phyloP scores from a whole-genome alignment of 2,329 filamentous ascomycete genomes.

The Nemania abortiva region DNA sequence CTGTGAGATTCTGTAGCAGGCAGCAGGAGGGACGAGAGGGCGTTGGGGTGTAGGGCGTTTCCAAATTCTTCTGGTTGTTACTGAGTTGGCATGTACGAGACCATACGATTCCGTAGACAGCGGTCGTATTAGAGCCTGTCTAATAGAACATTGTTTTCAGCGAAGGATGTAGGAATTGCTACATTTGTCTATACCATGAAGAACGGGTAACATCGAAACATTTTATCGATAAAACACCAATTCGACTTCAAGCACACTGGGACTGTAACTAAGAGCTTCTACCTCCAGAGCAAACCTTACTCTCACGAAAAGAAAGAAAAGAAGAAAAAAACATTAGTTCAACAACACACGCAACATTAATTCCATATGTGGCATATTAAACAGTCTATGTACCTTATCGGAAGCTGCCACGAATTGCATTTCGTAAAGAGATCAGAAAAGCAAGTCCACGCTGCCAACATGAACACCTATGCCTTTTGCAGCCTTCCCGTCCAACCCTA shows the following conservation, averaged over 20 bases:
- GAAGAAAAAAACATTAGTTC: not conserved
- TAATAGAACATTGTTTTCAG: not conserved
- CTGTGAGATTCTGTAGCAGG: constrained; percentile 29
- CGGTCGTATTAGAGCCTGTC: not conserved
- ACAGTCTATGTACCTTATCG: constrained; percentile 50
- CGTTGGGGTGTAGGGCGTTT: not conserved
- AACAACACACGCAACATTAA: constrained; percentile 29
- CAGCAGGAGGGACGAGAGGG: not conserved
- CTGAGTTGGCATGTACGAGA: too few relatives aligned
- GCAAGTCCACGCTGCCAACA: constrained; percentile 44
- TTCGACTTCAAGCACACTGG: too few relatives aligned
- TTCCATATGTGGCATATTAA: constrained; percentile 45
- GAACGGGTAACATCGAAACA: not conserved
- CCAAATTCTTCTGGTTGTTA: not conserved
- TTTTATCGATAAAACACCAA: too few relatives aligned
- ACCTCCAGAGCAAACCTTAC: too few relatives aligned
- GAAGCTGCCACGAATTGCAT: constrained; percentile 42
- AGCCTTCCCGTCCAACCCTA: constrained; percentile 29
- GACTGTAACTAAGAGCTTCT: too few relatives aligned
- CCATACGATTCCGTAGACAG: not conserved
- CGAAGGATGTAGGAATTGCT: too few relatives aligned
- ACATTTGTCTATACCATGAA: too few relatives aligned
- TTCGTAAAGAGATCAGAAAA: constrained; percentile 40
- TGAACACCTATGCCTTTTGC: constrained; percentile 40
- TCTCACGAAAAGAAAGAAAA: not conserved